Evolutionary conservation across 106 monocot genomes (phyloP), one percentile per base, ranked within the genome.

Genomic region (Vanilla planifolia): DNA sequence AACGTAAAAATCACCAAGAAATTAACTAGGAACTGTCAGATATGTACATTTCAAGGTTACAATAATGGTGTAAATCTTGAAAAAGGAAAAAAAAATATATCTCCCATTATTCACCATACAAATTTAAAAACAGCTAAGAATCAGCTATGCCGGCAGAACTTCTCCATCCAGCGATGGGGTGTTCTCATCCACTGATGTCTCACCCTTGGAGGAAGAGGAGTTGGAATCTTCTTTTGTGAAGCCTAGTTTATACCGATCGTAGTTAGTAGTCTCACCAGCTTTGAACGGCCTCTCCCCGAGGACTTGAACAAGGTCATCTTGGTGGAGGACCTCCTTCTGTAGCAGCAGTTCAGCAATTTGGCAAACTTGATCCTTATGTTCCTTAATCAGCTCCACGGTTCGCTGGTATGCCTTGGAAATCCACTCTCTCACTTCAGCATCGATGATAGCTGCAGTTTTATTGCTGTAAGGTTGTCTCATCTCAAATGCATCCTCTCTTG

Each of bases 241-340:
- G 4, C 96, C 96, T 35, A 48, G 58, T 51, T 77, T 78, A 45
- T 79, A 91, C 34, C 71, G 35, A 37, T 98, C 96, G 29, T 98
- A 98, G 24, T 98, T 98, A 8, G 87, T 84, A 20, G 77, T 80
- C 60, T 98, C 91, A 0, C 14, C 32, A 1, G 73, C 8, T 51
- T 67, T 77, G 68, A 91, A 96, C 8, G 96, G 87, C 11, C 96
- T 76, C 61, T 82, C 84, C 0, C 96, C 96, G 2, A 98, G 66
- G 15, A 98, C 77, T 0, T 58, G 62, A 21, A 78, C 28, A 66
- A 98, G 69, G 70, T 98, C 96, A n/a, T 87, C 91, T 37, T 98
- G 91, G 51, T 91, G 91, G 20, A 98, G 60, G n/a, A 98, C 91
- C 42, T 98, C 96, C 72, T 91, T 98, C 81, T 98, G 79, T 0